Evolutionary conservation across 495 filamentous ascomycete species (phyloP).

Genomic region (Rusavskia elegans): DNA sequence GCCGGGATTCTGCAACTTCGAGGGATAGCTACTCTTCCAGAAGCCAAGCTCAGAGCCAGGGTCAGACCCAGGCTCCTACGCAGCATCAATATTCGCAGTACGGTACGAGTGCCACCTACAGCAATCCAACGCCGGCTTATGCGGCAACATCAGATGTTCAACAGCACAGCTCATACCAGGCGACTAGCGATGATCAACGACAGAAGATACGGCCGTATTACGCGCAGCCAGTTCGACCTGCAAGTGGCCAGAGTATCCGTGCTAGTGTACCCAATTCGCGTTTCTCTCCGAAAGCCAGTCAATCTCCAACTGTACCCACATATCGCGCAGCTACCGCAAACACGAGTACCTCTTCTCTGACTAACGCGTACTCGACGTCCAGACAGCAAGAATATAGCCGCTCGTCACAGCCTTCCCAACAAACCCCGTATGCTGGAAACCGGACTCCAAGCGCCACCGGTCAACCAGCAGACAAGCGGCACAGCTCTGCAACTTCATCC

Average conservation of each 20-base stretch:
- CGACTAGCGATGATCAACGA: not conserved
- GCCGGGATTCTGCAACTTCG: not conserved
- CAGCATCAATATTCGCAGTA: not conserved
- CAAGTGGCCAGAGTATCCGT: conserved; percentile 5
- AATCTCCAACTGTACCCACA: not conserved
- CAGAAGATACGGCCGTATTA: not conserved
- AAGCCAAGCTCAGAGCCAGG: not conserved
- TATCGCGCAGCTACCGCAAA: not conserved
- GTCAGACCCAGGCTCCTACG: not conserved
- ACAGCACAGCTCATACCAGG: not conserved
- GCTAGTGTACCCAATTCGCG: not conserved
- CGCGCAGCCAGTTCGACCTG: conserved; percentile 1
- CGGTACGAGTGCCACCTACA: not conserved
- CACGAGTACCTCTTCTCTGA: not conserved
- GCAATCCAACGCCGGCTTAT: not conserved
- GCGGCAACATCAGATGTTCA: not conserved
- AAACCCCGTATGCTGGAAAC: too few species aligned
- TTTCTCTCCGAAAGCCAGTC: not conserved
- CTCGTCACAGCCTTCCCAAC: too few species aligned
- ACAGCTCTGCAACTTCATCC: too few species aligned
- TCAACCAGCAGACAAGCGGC: too few species aligned
- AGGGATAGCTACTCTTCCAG: not conserved
- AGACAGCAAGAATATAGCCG: too few species aligned
- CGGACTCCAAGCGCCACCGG: too few species aligned
- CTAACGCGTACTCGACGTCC: too few species aligned